phyloP scores from a whole-genome alignment of 192 early-diverging fungal genomes.

The Linnemannia zychae region DNA sequence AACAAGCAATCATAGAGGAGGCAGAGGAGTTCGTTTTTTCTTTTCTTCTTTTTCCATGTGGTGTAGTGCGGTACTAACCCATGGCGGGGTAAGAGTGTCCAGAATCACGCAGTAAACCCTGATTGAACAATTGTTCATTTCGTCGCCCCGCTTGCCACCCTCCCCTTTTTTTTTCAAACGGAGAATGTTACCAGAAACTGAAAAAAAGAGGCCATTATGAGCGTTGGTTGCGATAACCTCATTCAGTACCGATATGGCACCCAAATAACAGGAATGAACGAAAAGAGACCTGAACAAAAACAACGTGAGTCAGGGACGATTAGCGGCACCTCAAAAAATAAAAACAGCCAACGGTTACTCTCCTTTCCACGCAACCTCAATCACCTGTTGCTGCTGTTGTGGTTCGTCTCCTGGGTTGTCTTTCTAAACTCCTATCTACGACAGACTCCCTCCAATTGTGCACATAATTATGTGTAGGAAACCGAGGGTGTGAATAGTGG shows the following conservation, averaged over 20 bases:
- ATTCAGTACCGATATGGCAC: background rate
- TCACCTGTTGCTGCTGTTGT: background rate
- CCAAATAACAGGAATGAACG: background rate
- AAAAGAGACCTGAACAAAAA: background rate
- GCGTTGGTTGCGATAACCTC: background rate
- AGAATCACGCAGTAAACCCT: slow-evolving; percentile 13
- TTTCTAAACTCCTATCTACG: slow-evolving; percentile 1
- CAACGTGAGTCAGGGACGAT: background rate
- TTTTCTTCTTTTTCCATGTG: slow-evolving; percentile 5
- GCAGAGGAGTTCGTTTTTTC: too few species aligned
- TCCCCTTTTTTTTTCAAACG: background rate
- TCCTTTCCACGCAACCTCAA: background rate
- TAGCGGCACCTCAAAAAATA: background rate
- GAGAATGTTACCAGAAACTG: background rate
- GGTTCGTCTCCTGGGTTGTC: too few species aligned
- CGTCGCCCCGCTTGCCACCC: too few species aligned
- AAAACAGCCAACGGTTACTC: background rate
- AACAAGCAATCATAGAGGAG: too few species aligned
- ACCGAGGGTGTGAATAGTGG: background rate
- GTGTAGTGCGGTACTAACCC: background rate
- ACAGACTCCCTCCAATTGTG: too few species aligned
- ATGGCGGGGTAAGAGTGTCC: background rate
- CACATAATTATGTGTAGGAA: too few species aligned
- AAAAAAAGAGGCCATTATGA: background rate
- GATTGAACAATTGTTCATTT: slow-evolving; percentile 1